Evolutionary conservation across 2,329 filamentous ascomycete genomes (phyloP).

Genomic region (Colletotrichum orbiculare): DNA sequence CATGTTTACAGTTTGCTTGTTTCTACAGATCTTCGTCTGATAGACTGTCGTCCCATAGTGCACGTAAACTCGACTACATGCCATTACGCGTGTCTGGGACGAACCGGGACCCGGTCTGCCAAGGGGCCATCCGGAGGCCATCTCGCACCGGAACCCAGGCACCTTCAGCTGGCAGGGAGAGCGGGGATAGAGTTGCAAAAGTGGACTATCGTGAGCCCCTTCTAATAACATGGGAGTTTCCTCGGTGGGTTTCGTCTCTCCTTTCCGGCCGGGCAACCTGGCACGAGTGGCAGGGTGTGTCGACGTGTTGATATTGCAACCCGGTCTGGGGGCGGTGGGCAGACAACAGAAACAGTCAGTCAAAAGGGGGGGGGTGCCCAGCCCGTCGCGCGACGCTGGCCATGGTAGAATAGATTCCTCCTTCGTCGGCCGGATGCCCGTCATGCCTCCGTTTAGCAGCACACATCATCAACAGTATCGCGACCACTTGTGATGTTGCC

Average conservation of each 20-base stretch:
- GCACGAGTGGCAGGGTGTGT: conserved; percentile 24
- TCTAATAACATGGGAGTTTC: conserved; percentile 27
- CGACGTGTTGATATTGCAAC: conserved; percentile 26
- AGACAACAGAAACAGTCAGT: neutral
- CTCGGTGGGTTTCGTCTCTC: conserved; percentile 29
- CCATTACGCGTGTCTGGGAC: too few relatives aligned
- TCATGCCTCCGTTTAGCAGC: conserved; percentile 29
- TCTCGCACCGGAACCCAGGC: neutral
- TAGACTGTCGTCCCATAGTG: neutral
- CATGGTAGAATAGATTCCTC: neutral
- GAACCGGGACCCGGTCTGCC: too few relatives aligned
- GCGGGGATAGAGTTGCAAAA: conserved; percentile 31
- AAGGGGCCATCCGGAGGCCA: too few relatives aligned
- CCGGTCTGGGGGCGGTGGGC: conserved; percentile 15
- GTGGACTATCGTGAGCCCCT: conserved; percentile 34
- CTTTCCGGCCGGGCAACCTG: conserved; percentile 18
- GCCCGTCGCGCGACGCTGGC: conserved; percentile 13
- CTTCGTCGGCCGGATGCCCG: conserved; percentile 17
- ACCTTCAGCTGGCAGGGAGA: neutral
- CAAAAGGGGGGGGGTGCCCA: conserved; percentile 31
- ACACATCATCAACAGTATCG: conserved; percentile 7
- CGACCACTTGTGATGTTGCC: conserved; percentile 30
- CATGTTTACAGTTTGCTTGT: neutral
- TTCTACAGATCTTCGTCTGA: conserved; percentile 10
- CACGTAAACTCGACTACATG: too few relatives aligned